A percentile compares a stretch with the other conserved stretches of the same genome.
Conservation (phyloP, 805 yeast genomes). For the Saccharomycodes ludwigii region DNA sequence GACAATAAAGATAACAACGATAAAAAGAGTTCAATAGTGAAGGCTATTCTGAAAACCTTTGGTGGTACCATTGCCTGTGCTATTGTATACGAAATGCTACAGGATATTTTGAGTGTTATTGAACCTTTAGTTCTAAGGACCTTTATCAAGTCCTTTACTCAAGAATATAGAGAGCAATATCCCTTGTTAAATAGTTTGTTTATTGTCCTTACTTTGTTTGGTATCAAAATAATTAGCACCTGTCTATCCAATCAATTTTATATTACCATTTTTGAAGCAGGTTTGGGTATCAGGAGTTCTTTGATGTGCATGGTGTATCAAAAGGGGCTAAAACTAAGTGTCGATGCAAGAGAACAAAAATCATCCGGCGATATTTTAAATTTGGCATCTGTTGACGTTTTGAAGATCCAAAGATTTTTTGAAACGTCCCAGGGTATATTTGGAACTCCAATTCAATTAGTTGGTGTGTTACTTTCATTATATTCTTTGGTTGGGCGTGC, state of each 20-base stretch:
- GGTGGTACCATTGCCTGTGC: conserved; percentile 26
- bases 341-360: conserved; percentile 44
- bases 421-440: conserved; percentile 40
- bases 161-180: conserved; percentile 17
- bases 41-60: conserved; percentile 27
- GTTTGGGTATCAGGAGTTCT: conserved; percentile 53
- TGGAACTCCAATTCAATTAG: conserved; percentile 46
- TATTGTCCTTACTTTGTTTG: conserved; percentile 53
- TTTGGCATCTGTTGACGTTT: conserved; percentile 66
- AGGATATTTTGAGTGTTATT: conserved; percentile 28
- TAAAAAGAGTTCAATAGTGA: conserved; percentile 17
- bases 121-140: conserved; percentile 47
- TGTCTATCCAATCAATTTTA: conserved; percentile 58
- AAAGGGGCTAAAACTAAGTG: conserved; percentile 58
- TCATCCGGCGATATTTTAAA: conserved; percentile 75
- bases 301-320: conserved; percentile 56
- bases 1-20: conserved; percentile 10
- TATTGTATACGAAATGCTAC: conserved; percentile 25
- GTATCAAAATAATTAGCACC: conserved; percentile 47
- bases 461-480: conserved; percentile 41
- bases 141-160: conserved; percentile 35
- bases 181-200: conserved; percentile 49
- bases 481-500: conserved; percentile 46
- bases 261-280: conserved; percentile 43
- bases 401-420: conserved; percentile 48